A percentile compares a stretch with the other conserved stretches of the same genome.
Evolutionary conservation across 1,284 basidiomycete genomes (phyloP).

Genomic region (Ceratobasidium sp.): DNA sequence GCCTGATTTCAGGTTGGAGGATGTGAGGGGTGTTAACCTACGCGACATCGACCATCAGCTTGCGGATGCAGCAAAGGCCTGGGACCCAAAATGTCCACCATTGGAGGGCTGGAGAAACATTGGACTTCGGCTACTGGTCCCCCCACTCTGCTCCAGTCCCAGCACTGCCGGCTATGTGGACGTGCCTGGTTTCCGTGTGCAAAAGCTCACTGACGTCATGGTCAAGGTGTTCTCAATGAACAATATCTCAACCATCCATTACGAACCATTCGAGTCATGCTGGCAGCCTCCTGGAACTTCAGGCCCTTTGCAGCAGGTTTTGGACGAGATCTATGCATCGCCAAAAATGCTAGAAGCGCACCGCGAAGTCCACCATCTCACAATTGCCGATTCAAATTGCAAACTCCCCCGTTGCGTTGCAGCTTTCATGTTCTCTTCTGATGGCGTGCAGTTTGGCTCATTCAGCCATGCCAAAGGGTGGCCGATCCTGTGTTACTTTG

Average conservation of each 20-base stretch:
- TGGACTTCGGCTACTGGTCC: not conserved
- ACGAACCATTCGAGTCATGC: not conserved
- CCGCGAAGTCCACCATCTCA: slow-evolving; percentile 2
- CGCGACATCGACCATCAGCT: not conserved
- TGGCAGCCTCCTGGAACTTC: slow-evolving; percentile 1
- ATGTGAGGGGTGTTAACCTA: slow-evolving; percentile 13
- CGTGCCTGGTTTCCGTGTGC: not conserved
- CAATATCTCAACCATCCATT: not conserved
- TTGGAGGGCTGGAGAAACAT: slow-evolving; percentile 28
- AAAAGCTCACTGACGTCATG: not conserved
- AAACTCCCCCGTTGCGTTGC: slow-evolving; percentile 47
- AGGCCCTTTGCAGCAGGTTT: not conserved
- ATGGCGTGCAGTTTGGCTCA: slow-evolving; percentile 53
- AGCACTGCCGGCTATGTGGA: not conserved
- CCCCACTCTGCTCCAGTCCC: not conserved
- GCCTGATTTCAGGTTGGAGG: slow-evolving; percentile 2
- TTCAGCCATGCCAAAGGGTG: slow-evolving; percentile 54
- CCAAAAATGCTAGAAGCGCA: not conserved
- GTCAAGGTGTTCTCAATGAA: not conserved
- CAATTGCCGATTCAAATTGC: slow-evolving; percentile 46
- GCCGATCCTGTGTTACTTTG: slow-evolving; percentile 49
- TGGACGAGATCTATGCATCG: not conserved
- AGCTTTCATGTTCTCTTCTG: slow-evolving; percentile 55
- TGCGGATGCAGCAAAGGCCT: slow-evolving; percentile 9
- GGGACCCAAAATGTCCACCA: slow-evolving; percentile 20